Base-by-base conservation (phyloP, 2,329 filamentous ascomycete genomes). In the Aspergillus hiratsukae region DNA sequence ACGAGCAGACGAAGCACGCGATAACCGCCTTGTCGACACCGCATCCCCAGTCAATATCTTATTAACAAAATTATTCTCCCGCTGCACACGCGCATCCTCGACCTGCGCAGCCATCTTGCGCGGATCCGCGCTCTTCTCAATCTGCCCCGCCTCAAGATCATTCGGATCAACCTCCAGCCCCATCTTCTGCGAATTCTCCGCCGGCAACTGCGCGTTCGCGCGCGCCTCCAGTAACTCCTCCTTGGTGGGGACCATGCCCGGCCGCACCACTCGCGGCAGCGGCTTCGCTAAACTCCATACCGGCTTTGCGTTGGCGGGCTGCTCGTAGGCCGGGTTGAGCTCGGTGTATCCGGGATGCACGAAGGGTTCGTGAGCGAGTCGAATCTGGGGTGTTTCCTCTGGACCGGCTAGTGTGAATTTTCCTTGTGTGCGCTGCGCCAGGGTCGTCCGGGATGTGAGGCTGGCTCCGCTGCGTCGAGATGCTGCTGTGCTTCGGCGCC, bases 271-370 rank as follows among this genome's bases (percentile, higher is more conserved):
- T 58, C 80, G 80, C 31, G 81, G 81, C 27, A 83, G 64, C 6
- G 81, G 80, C 61, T 81, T 80, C 3, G 79, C 80, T 52, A 83
- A 65, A 66, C 79, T 77, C 76, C 81, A 83, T 49, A 83, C 76
- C 1, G 81, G 81, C 54, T 79, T 77, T 11, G 69, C 62, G 17
- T 80, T 78, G 7, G 72, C 68, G 3, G 80, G 74, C 54, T 82
- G 78, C 31, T 81, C 80, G 57, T 83, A 83, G 29, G 79, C 76
- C 2, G 81, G 81, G 52, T 84, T 83, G 3, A 83, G 70, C 10
- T 80, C 73, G 10, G 73, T 72, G 58, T 83, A 83, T 3, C 79
- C 79, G n/a, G 80, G 79, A 40, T 81, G 78, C n/a, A 83, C 75
- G 41, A 77, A 78, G 1, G 76, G 74, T 54, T 77, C 73, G 37